Percentiles rank a stretch among this genome's conserved stretches.
These are phyloP conservation scores for Eucalyptus pauciflora DNA, from an alignment of 345 rosid genomes.

Conservation along the genomic window DNA sequence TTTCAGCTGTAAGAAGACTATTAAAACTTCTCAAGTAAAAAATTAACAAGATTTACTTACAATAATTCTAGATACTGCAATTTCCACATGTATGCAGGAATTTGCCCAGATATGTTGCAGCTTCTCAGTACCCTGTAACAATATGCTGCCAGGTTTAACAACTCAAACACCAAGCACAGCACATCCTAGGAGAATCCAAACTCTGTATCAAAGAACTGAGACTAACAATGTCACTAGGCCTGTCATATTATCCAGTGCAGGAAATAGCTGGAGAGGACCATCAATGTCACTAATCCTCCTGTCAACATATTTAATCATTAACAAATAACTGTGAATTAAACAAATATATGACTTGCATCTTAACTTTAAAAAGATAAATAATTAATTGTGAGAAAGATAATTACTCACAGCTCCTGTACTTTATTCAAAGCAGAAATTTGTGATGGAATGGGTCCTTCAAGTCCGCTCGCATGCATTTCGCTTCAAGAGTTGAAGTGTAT, in stretches of 20 bases:
- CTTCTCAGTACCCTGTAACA: constrained; percentile 25
- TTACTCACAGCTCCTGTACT: constrained; percentile 26
- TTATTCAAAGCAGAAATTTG: constrained; percentile 14
- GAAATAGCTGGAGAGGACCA: constrained; percentile 30
- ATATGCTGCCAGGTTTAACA: neutral
- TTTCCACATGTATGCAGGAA: constrained; percentile 9
- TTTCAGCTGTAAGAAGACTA: too few relatives aligned
- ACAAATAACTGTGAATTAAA: neutral
- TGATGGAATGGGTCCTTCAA: constrained; percentile 44
- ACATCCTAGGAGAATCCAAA: neutral
- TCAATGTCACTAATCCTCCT: constrained; percentile 39
- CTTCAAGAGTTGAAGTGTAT: constrained; percentile 10
- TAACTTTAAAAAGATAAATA: neutral
- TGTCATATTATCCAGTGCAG: constrained; percentile 7
- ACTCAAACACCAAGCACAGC: neutral
- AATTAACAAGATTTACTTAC: neutral
- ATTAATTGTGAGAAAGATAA: neutral
- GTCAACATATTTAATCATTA: neutral
- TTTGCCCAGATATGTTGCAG: constrained; percentile 23
- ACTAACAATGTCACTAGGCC: constrained; percentile 22
- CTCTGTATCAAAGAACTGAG: neutral
- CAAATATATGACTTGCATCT: neutral
- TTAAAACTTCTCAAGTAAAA: neutral
- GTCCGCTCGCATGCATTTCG: constrained; percentile 48
- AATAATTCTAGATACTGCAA: neutral